Evolutionary conservation across 495 filamentous ascomycete genomes (phyloP), one percentile per base, ranked within the genome.

Genomic region (Oidiodendron maius): DNA sequence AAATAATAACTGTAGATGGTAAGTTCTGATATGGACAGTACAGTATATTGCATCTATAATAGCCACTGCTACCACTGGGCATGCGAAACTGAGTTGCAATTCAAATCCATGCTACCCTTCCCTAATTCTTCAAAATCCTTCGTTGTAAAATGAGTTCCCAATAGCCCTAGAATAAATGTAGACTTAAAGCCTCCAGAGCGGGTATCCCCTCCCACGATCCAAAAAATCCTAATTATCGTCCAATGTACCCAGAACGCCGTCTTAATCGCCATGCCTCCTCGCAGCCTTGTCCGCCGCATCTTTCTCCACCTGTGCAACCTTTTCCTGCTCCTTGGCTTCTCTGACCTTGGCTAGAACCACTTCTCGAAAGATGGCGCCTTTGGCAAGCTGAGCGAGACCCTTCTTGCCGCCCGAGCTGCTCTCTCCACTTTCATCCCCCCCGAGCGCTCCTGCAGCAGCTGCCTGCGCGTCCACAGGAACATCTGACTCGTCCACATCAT

Each of bases 341-440:
- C 85, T 78, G 18, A 96, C 90, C 71, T 97, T 97, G 41, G 93
- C 94, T 15, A 98, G 72, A 1, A 97, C 94, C n/a, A 98, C 88
- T 62, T 96, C 93, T 49, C 88, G 78, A 77, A 98, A 97, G 61
- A 97, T 96, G 22, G 89, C 93, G 23, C 87, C 83, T 60, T 87
- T 87, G 50, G 90, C 89, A 57, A 86, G 69, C 56, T 80, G 85
- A 52, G 79, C 84, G 22, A 96, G 70, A 48, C 77, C 81, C 44
- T 79, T 74, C 66, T 85, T 86, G 55, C 79, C 77, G n/a, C 59
- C 61, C 21, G 58, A 57, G 11, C 48, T 54, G 9, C 59, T 10
- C 12, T 55, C 32, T 36, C 61, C 59, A 28, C 55, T 46, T 32
- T 62, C 15, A 1, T 48, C 23, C 17, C 44, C 40, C 24, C 50